Conservation (phyloP, 176 grass and related monocot species). For the Leersia perrieri region DNA sequence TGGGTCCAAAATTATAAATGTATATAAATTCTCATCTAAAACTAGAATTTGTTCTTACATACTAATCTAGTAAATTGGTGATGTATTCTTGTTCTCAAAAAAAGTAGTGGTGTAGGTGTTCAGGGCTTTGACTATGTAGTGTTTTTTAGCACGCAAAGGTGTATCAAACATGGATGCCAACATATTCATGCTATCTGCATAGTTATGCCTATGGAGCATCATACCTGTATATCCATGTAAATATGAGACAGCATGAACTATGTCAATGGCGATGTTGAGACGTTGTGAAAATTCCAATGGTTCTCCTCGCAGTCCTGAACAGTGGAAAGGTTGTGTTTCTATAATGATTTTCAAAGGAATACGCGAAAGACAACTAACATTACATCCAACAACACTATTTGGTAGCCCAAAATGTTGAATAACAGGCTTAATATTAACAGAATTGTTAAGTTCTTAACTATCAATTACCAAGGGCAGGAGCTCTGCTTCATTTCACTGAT, state of each 20-base stretch:
- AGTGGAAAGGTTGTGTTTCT: background rate
- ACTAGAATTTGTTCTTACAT: background rate
- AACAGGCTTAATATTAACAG: background rate
- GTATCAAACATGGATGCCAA: background rate
- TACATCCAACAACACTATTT: slow-evolving; percentile 1
- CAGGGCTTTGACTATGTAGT: background rate
- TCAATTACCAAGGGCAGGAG: background rate
- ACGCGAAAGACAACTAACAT: background rate
- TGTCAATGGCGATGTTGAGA: slow-evolving; percentile 74
- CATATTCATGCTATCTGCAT: background rate
- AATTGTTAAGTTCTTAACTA: background rate
- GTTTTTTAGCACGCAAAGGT: background rate
- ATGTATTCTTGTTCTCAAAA: too few relatives aligned
- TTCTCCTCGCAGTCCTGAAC: slow-evolving; percentile 50
- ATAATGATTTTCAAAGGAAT: background rate
- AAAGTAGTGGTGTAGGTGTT: too few relatives aligned
- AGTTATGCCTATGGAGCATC: background rate
- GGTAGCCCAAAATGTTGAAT: background rate
- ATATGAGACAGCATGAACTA: slow-evolving; percentile 86
- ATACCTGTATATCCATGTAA: slow-evolving; percentile 86
- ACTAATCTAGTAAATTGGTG: background rate
- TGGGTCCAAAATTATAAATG: background rate
- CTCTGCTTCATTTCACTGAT: background rate
- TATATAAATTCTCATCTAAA: background rate
- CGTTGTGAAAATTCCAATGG: slow-evolving; percentile 63